Evolutionary conservation across 2,329 filamentous ascomycete species (phyloP).

Genomic region (Didymella pinodella): DNA sequence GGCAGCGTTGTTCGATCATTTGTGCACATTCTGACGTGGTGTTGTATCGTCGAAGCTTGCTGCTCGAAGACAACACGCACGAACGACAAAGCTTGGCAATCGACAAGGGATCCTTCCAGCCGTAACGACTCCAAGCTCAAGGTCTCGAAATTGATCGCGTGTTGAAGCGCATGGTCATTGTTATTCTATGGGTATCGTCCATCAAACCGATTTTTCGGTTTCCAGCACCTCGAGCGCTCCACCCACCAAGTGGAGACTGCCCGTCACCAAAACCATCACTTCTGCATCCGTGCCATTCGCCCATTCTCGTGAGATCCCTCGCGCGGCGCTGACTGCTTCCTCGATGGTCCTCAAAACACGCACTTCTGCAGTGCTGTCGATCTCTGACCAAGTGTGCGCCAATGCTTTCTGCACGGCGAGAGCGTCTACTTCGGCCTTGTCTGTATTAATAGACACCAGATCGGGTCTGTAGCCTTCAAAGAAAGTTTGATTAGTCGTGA

Average conservation of each 20-base stretch:
- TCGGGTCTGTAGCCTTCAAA: constrained; percentile 69
- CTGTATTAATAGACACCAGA: constrained; percentile 68
- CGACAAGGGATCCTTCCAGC: neutral
- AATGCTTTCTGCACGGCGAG: constrained; percentile 73
- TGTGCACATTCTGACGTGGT: constrained; percentile 5
- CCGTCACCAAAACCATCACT: constrained; percentile 76
- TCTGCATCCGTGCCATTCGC: constrained; percentile 46
- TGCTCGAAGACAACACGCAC: neutral
- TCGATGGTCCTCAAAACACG: constrained; percentile 71
- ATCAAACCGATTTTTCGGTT: constrained; percentile 28
- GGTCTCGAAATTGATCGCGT: constrained; percentile 9
- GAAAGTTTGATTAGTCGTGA: constrained; percentile 80
- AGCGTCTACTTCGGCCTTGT: constrained; percentile 64
- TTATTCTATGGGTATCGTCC: constrained; percentile 29
- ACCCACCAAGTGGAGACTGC: constrained; percentile 84
- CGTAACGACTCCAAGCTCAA: neutral
- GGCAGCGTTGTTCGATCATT: neutral
- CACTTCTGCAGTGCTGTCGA: constrained; percentile 55
- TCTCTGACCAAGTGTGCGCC: constrained; percentile 63
- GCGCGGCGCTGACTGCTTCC: constrained; percentile 70
- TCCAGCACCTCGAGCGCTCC: constrained; percentile 78
- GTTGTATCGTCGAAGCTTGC: constrained; percentile 1
- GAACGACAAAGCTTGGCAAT: constrained; percentile 9
- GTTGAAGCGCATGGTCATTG: constrained; percentile 30
- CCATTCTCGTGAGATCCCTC: constrained; percentile 49